Evolutionary conservation across 345 rosid genomes (phyloP).

Genomic region (Hibiscus tridactylites): DNA sequence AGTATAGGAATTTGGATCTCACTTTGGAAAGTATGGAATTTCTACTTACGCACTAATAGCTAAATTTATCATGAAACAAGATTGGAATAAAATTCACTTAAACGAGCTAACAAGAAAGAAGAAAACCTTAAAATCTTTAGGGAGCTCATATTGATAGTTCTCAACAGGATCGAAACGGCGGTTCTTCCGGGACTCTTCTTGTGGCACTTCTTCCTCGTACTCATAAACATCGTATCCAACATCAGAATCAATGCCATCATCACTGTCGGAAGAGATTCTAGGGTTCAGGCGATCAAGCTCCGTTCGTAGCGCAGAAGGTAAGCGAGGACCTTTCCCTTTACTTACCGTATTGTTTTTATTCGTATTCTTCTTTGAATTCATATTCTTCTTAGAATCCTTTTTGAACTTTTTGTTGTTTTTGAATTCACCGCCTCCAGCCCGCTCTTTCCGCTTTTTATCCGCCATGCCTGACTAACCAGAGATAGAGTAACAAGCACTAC

Average conservation of each 20-base stretch:
- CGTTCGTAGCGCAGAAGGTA: constrained; percentile 54
- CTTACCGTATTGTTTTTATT: constrained; percentile 8
- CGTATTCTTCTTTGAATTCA: not conserved
- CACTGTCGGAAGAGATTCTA: constrained; percentile 22
- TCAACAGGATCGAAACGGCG: constrained; percentile 64
- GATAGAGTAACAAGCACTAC: not conserved
- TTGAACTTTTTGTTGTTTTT: not conserved
- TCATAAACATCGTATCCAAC: constrained; percentile 13
- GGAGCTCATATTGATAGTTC: constrained; percentile 62
- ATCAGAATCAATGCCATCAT: constrained; percentile 43
- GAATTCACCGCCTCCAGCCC: not conserved
- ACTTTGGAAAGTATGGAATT: not conserved
- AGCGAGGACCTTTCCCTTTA: constrained; percentile 58
- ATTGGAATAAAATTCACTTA: not conserved
- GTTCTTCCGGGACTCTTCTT: constrained; percentile 73
- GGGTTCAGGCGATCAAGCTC: constrained; percentile 45
- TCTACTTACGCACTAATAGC: not conserved
- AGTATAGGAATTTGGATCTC: not conserved
- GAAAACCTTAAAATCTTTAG: constrained; percentile 56
- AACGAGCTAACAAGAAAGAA: constrained; percentile 10
- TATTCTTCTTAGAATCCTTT: not conserved
- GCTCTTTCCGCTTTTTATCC: not conserved
- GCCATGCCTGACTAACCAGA: not conserved
- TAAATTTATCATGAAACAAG: too few relatives aligned
- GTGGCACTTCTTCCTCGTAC: constrained; percentile 35